Evolutionary conservation across 129 eudicot genomes (phyloP).

Genomic region (Lactuca sativa): DNA sequence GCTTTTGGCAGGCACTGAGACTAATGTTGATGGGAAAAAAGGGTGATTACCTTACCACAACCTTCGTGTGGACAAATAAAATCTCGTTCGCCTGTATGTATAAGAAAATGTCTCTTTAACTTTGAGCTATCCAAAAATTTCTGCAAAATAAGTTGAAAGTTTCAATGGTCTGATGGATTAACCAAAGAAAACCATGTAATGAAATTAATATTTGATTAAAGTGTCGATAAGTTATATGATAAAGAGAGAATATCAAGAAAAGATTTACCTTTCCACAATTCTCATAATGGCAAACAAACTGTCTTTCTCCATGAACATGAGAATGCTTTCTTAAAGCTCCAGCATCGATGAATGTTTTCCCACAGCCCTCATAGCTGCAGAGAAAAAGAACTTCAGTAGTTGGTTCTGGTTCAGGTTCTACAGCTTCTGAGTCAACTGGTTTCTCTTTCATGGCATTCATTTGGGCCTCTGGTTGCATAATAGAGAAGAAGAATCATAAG

Average conservation of each 20-base stretch:
- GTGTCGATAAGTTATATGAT: neutral
- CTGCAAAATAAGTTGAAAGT: constrained; percentile 48
- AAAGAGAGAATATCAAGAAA: constrained; percentile 19
- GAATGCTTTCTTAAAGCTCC: constrained; percentile 94
- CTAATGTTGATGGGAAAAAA: neutral
- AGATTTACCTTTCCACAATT: constrained; percentile 82
- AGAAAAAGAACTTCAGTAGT: constrained; percentile 97
- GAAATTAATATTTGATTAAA: neutral
- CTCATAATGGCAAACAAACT: constrained; percentile 81
- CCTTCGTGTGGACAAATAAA: constrained; percentile 96
- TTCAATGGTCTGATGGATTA: constrained; percentile 6
- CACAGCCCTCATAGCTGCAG: constrained; percentile 96
- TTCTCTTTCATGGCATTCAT: constrained; percentile 71
- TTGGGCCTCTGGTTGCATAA: constrained; percentile 59
- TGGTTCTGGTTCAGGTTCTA: constrained; percentile 90
- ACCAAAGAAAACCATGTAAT: constrained; percentile 4
- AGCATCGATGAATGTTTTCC: constrained; percentile 94
- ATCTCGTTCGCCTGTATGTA: constrained; percentile 97
- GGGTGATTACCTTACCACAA: constrained; percentile 87
- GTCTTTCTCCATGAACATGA: constrained; percentile 96
- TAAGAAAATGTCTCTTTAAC: constrained; percentile 88
- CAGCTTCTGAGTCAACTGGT: constrained; percentile 51
- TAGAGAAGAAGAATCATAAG: constrained; percentile 11
- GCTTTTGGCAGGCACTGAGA: neutral
- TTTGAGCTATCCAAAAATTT: constrained; percentile 98